These are phyloP conservation scores for Aureobasidium subglaciale DNA, from an alignment of 2,329 filamentous ascomycete species.

Conservation along the genomic window DNA sequence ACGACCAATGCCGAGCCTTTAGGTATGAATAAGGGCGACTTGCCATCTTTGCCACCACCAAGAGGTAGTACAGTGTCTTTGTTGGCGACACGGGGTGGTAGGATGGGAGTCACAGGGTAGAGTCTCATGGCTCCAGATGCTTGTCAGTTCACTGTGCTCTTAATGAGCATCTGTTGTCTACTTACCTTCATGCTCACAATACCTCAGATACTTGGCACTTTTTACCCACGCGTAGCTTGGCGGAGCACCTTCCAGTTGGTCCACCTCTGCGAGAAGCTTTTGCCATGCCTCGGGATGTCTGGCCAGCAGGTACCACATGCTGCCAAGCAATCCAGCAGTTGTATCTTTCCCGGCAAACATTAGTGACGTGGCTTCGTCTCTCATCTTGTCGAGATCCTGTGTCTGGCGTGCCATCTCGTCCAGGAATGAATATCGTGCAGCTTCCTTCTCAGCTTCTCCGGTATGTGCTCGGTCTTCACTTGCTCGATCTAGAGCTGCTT, in stretches of 20 bases:
- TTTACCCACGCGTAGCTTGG: slow-evolving; percentile 33
- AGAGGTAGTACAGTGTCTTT: slow-evolving; percentile 66
- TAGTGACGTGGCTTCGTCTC: slow-evolving; percentile 41
- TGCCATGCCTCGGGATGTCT: slow-evolving; percentile 19
- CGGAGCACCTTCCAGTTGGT: slow-evolving; percentile 24
- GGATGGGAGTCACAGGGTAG: slow-evolving; percentile 63
- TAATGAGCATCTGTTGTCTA: slow-evolving; percentile 17
- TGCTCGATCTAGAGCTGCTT: slow-evolving; percentile 17
- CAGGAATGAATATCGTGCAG: slow-evolving; percentile 47
- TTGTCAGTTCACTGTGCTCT: slow-evolving; percentile 26
- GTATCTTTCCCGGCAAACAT: slow-evolving; percentile 48
- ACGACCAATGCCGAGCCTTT: slow-evolving; percentile 27
- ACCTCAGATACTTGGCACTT: slow-evolving; percentile 33
- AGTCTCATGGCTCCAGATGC: slow-evolving; percentile 73
- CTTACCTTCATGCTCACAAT: slow-evolving; percentile 54
- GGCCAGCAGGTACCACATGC: slow-evolving; percentile 28
- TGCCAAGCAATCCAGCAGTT: slow-evolving; percentile 41
- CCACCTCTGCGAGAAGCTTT: slow-evolving; percentile 22
- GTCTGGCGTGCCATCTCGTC: slow-evolving; percentile 48
- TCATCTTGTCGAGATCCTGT: slow-evolving; percentile 32
- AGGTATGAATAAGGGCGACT: slow-evolving; percentile 45
- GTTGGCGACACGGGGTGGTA: slow-evolving; percentile 59
- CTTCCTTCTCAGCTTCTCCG: slow-evolving; percentile 1
- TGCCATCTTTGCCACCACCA: slow-evolving; percentile 48
- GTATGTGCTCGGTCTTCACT: slow-evolving; percentile 11